Conservation (phyloP, 2,329 filamentous ascomycete species). For the Lachnellula subtilissima region DNA sequence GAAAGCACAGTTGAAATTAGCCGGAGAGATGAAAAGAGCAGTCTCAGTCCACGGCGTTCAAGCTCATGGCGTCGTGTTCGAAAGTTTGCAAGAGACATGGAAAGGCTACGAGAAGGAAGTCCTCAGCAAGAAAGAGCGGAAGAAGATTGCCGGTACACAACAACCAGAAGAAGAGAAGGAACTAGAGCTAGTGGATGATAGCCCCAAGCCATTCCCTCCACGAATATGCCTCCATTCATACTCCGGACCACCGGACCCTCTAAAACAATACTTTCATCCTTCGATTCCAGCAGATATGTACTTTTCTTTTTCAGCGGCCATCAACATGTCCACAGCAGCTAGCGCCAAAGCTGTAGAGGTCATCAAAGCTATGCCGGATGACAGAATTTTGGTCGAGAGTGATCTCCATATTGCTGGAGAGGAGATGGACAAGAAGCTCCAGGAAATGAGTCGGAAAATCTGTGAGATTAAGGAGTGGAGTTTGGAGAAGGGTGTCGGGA, state of each 20-base stretch:
- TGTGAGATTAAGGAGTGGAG: constrained; percentile 76
- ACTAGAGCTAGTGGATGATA: constrained; percentile 31
- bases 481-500: constrained; percentile 63
- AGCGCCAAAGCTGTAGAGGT: constrained; percentile 49
- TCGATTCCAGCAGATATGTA: constrained; percentile 72
- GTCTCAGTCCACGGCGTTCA: constrained; percentile 68
- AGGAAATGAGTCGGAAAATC: constrained; percentile 69
- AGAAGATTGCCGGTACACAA: constrained; percentile 39
- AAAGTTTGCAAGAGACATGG: constrained; percentile 62
- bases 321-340: constrained; percentile 65
- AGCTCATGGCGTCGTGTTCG: constrained; percentile 57
- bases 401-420: constrained; percentile 81
- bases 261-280: constrained; percentile 73
- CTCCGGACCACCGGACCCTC: constrained; percentile 68
- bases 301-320: constrained; percentile 80
- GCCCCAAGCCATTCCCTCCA: constrained; percentile 68
- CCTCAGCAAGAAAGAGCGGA: constrained; percentile 54
- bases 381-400: constrained; percentile 80
- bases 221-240: constrained; percentile 93
- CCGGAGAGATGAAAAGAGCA: constrained; percentile 65
- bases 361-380: constrained; percentile 68
- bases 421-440: constrained; percentile 72
- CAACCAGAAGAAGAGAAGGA: constrained; percentile 32
- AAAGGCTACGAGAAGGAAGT: constrained; percentile 63
- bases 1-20: constrained; percentile 63